These are phyloP conservation scores for Lasiosphaeria hispida DNA, from an alignment of 495 filamentous ascomycete species.

Conservation along the genomic window DNA sequence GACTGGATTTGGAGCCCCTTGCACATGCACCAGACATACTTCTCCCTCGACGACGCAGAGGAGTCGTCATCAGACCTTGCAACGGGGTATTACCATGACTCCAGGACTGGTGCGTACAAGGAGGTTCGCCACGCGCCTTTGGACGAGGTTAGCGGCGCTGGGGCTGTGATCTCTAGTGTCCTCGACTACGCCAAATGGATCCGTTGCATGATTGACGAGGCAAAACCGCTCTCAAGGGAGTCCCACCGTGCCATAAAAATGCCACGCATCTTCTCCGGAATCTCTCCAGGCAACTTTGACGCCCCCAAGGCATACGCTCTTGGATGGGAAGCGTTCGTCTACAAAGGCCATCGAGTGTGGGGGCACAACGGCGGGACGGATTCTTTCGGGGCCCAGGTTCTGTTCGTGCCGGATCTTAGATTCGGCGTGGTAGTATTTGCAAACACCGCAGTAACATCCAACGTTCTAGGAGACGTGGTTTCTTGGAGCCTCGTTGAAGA, in stretches of 20 bases:
- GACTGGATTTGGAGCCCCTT: constrained; percentile 41
- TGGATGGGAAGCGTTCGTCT: too few species aligned
- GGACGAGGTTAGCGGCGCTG: constrained; percentile 37
- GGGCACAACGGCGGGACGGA: too few species aligned
- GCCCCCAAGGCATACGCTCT: too few species aligned
- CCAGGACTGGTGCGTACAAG: neutral
- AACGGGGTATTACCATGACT: constrained; percentile 13
- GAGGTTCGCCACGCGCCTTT: neutral
- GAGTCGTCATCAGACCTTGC: too few species aligned
- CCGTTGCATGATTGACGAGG: constrained; percentile 21
- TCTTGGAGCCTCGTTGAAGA: too few species aligned
- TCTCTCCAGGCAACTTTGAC: neutral
- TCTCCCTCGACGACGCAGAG: constrained; percentile 31
- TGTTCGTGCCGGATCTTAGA: too few species aligned
- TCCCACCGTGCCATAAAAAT: constrained; percentile 12
- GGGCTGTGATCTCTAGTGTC: constrained; percentile 45
- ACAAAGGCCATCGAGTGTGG: too few species aligned
- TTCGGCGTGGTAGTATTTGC: too few species aligned
- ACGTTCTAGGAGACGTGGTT: too few species aligned
- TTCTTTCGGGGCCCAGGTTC: too few species aligned
- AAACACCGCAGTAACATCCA: too few species aligned
- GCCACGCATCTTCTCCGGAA: neutral
- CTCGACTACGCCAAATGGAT: constrained; percentile 48
- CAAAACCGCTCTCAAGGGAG: constrained; percentile 27
- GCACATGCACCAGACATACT: constrained; percentile 45